phyloP scores from a whole-genome alignment of 164 flowering plant species.

The Stephania yunnanensis region DNA sequence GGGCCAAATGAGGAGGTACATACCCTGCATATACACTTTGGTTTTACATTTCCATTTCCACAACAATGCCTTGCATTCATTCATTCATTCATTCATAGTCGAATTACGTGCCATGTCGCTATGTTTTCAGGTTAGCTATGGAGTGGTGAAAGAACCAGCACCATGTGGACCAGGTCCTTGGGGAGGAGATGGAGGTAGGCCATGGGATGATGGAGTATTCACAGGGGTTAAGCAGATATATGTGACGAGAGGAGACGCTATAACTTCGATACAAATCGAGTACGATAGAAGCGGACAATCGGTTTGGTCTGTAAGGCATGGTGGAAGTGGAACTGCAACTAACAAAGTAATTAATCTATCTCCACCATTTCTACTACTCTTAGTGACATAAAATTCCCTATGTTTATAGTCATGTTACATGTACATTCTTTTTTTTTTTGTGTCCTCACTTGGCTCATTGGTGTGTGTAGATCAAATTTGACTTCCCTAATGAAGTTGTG shows the following conservation, averaged over 20 bases:
- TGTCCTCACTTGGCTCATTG: neutral
- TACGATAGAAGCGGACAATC: slow-evolving; percentile 73
- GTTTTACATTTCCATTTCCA: neutral
- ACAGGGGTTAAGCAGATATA: slow-evolving; percentile 63
- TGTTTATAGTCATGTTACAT: neutral
- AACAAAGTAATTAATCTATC: slow-evolving; percentile 34
- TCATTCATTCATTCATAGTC: neutral
- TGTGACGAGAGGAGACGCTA: slow-evolving; percentile 44
- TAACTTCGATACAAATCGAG: slow-evolving; percentile 64
- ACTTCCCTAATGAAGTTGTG: slow-evolving; percentile 64
- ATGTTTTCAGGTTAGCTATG: slow-evolving; percentile 29
- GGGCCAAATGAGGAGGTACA: slow-evolving; percentile 40
- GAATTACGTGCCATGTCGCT: neutral
- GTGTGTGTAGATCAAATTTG: slow-evolving; percentile 48
- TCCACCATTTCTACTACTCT: neutral
- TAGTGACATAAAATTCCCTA: neutral
- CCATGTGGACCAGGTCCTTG: slow-evolving; percentile 76
- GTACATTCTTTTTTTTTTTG: neutral
- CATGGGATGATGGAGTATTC: slow-evolving; percentile 88
- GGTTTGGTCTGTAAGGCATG: slow-evolving; percentile 70
- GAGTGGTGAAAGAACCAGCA: slow-evolving; percentile 54
- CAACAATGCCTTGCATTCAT: neutral
- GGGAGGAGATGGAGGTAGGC: slow-evolving; percentile 83
- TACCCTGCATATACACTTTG: neutral
- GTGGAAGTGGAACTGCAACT: slow-evolving; percentile 41